These are phyloP conservation scores for Lachancea nothofagi DNA, from an alignment of 805 yeast species.

Conservation along the genomic window DNA sequence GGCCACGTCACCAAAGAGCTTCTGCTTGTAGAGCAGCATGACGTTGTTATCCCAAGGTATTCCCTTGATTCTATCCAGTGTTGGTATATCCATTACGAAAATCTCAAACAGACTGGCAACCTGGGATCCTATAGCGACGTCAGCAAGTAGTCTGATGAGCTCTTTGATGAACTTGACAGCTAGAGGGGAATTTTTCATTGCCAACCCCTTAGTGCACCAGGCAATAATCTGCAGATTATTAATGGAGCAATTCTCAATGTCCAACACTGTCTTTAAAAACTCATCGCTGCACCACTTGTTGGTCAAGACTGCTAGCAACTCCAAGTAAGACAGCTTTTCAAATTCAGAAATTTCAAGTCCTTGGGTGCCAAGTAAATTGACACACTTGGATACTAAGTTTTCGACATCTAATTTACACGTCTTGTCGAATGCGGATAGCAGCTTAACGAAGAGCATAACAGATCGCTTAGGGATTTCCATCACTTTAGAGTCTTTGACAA, in stretches of 20 bases:
- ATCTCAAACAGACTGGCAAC: conserved; percentile 57
- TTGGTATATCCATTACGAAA: conserved; percentile 59
- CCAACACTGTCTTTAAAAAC: conserved; percentile 11
- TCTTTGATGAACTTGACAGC: conserved; percentile 33
- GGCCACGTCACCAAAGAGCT: conserved; percentile 56
- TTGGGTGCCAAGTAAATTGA: conserved; percentile 8
- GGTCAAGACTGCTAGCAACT: conserved; percentile 23
- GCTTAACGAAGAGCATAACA: conserved; percentile 39
- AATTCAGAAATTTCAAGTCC: conserved; percentile 9
- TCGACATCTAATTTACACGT: conserved; percentile 20
- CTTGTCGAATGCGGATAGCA: conserved; percentile 51
- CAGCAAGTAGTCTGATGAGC: conserved; percentile 35
- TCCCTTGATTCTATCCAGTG: conserved; percentile 46
- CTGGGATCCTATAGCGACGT: conserved; percentile 31
- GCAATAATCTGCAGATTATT: conserved; percentile 47
- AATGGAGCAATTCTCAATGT: conserved; percentile 16
- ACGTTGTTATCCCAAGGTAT: conserved; percentile 48
- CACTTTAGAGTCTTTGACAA: conserved; percentile 28
- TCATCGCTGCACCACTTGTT: conserved; percentile 29
- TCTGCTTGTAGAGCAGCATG: conserved; percentile 73
- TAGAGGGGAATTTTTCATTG: conserved; percentile 48
- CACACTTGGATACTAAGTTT: conserved; percentile 4
- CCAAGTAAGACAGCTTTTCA: conserved; percentile 27
- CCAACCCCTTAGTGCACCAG: conserved; percentile 71
- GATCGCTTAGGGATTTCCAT: conserved; percentile 26